Evolutionary conservation across 352 stramenopile genomes (phyloP).

Genomic region (Halophytophthora batemanensis): DNA sequence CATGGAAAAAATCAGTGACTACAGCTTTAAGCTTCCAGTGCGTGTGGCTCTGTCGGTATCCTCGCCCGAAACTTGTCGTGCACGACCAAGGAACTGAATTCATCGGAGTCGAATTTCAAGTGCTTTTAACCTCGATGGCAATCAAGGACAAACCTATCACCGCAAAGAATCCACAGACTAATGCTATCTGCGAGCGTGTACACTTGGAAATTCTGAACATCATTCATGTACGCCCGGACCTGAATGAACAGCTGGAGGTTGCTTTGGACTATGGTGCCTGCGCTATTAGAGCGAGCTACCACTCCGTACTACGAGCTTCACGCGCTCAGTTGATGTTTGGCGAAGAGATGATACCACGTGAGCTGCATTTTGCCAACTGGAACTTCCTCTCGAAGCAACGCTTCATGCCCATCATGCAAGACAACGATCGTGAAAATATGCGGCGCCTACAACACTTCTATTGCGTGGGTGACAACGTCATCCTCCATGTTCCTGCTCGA

Average conservation of each 20-base stretch:
- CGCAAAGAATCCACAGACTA: conserved; percentile 9
- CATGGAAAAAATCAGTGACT: background rate
- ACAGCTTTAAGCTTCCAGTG: conserved; percentile 11
- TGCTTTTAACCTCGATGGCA: background rate
- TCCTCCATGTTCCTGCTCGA: conserved; percentile 1
- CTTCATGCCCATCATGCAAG: conserved; percentile 6
- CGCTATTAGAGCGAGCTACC: conserved; percentile 8
- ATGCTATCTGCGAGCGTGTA: conserved; percentile 11
- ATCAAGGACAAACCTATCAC: conserved; percentile 10
- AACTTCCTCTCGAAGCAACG: conserved; percentile 9
- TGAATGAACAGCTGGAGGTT: conserved; percentile 4
- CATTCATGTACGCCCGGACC: background rate
- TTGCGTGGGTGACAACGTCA: conserved; percentile 3
- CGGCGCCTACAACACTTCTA: conserved; percentile 10
- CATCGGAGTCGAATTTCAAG: conserved; percentile 8
- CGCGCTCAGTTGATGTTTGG: conserved; percentile 8
- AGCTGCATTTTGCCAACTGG: conserved; percentile 10
- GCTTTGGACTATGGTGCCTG: conserved; percentile 8
- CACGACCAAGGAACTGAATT: conserved; percentile 10
- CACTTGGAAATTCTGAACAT: conserved; percentile 12
- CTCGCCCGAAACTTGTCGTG: background rate
- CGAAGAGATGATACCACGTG: conserved; percentile 8
- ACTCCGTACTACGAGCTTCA: conserved; percentile 8
- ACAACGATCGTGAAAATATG: conserved; percentile 14
- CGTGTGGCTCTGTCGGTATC: conserved; percentile 10